Evolutionary conservation across 2,329 filamentous ascomycete genomes (phyloP).

Genomic region (Alternaria novae-zelandiae): DNA sequence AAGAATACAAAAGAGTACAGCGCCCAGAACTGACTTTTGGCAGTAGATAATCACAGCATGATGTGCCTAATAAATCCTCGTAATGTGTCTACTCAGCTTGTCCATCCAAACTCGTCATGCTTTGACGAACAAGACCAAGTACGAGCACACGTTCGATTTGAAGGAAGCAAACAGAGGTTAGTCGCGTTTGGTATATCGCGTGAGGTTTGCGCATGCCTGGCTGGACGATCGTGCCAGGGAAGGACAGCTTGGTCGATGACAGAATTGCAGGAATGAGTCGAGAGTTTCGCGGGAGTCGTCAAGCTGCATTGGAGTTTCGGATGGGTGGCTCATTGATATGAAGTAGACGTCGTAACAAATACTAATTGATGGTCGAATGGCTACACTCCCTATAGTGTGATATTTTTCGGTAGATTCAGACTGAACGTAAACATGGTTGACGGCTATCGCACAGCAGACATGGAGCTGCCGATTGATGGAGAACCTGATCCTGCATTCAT

Average conservation of each 20-base stretch:
- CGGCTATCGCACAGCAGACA: background rate
- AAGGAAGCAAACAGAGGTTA: background rate
- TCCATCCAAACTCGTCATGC: no score
- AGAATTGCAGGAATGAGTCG: background rate
- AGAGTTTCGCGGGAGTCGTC: background rate
- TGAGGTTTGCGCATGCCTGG: background rate
- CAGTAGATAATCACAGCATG: background rate
- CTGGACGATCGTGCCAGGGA: background rate
- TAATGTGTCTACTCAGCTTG: no score
- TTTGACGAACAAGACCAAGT: no score
- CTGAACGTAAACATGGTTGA: background rate
- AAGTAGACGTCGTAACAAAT: background rate
- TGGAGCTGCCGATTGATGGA: background rate
- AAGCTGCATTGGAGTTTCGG: background rate
- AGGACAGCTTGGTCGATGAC: background rate
- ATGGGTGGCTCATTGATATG: background rate
- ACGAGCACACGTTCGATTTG: no score
- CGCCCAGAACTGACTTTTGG: background rate
- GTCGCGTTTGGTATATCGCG: background rate
- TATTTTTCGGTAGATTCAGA: background rate
- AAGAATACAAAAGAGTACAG: background rate
- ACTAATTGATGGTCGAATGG: background rate
- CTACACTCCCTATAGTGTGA: background rate
- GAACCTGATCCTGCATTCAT: background rate
- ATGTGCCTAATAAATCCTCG: background rate